Evolutionary conservation across 2,329 filamentous ascomycete species (phyloP).

Genomic region (Plenodomus lindquistii): DNA sequence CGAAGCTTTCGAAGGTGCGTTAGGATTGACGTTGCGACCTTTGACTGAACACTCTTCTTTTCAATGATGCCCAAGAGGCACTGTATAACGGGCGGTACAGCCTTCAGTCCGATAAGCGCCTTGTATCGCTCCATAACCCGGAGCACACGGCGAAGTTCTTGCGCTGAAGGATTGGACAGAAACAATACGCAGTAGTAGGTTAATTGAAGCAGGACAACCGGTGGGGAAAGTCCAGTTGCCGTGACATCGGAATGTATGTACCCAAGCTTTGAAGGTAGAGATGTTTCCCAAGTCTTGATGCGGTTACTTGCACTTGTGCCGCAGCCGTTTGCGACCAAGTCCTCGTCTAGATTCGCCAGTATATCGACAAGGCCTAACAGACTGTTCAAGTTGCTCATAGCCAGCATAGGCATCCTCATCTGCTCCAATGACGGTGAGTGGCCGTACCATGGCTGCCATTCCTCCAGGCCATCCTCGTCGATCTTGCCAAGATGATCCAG

Average conservation of each 20-base stretch:
- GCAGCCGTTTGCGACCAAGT: constrained; percentile 28
- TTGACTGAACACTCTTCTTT: constrained; percentile 14
- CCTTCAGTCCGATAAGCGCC: constrained; percentile 24
- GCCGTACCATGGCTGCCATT: constrained; percentile 74
- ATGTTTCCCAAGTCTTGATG: constrained; percentile 44
- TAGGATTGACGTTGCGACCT: constrained; percentile 17
- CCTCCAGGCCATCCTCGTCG: constrained; percentile 69
- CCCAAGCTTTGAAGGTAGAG: constrained; percentile 29
- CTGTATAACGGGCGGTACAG: constrained; percentile 33
- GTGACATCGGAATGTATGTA: constrained; percentile 19
- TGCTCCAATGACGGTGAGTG: constrained; percentile 34
- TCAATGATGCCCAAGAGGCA: constrained; percentile 29
- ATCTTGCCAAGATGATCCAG: constrained; percentile 55
- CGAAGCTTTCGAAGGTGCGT: constrained; percentile 23
- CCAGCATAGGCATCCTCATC: constrained; percentile 42
- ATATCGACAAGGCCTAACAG: constrained; percentile 45
- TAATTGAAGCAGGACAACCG: constrained; percentile 32
- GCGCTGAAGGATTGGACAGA: constrained; percentile 23
- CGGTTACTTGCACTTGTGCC: constrained; percentile 1
- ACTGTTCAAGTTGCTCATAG: constrained; percentile 58
- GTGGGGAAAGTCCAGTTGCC: constrained; percentile 25
- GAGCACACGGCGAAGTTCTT: constrained; percentile 20
- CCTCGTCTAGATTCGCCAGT: constrained; percentile 21
- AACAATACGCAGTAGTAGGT: constrained; percentile 31
- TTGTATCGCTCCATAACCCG: constrained; percentile 31